A percentile compares a stretch with the other conserved stretches of the same genome.
Evolutionary conservation across 1,284 basidiomycete species (phyloP).

Genomic region (Meripilus lineatus): DNA sequence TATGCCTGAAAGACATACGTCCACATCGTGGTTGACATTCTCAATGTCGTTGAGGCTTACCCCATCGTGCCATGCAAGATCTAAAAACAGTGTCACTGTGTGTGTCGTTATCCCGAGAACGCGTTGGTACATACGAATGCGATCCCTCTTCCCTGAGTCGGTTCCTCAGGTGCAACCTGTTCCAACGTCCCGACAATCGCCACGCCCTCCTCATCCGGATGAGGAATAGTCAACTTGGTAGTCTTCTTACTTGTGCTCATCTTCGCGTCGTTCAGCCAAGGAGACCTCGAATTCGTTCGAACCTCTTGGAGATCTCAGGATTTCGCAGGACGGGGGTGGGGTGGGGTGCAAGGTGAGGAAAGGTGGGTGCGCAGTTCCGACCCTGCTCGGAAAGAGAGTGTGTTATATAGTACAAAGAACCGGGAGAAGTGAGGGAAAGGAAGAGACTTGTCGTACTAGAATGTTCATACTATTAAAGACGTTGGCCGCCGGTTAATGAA

Average conservation of each 20-base stretch:
- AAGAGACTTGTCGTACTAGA: no score
- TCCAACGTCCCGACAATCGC: slow-evolving; percentile 60
- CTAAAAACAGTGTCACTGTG: slow-evolving; percentile 31
- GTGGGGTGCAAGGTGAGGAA: no score
- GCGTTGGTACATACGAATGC: slow-evolving; percentile 53
- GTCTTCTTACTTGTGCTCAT: slow-evolving; percentile 37
- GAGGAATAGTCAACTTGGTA: slow-evolving; percentile 53
- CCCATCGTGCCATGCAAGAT: slow-evolving; percentile 76
- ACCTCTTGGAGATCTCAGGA: background rate
- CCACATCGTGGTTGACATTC: background rate
- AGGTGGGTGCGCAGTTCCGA: no score
- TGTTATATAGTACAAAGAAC: no score
- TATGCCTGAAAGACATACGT: slow-evolving; percentile 69
- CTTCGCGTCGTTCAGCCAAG: no score
- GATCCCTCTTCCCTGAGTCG: slow-evolving; percentile 54
- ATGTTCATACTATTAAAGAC: no score
- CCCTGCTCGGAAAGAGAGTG: no score
- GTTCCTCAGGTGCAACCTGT: slow-evolving; percentile 44
- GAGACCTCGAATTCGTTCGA: no score
- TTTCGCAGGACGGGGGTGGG: no score
- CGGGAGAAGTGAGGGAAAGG: no score
- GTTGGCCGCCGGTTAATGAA: no score
- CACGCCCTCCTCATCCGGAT: slow-evolving; percentile 42
- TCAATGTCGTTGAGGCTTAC: slow-evolving; percentile 32
- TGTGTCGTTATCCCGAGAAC: slow-evolving; percentile 5